Conservation (phyloP, 2,329 filamentous ascomycete species). For the Coniochaeta sp. region DNA sequence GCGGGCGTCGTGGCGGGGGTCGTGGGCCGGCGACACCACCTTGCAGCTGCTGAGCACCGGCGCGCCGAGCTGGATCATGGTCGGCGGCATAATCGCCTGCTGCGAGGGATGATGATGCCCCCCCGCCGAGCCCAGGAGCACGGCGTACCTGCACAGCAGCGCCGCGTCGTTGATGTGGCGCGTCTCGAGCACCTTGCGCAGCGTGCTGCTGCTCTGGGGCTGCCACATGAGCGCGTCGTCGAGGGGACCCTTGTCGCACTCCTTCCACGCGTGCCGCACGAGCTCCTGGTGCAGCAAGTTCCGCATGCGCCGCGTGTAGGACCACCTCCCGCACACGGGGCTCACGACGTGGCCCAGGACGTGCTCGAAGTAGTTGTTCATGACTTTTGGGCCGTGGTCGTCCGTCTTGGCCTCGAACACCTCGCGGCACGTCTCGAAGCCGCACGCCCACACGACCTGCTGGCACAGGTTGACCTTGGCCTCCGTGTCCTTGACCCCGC, state of each 20-base stretch:
- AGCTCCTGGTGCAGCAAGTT: slow-evolving; percentile 34
- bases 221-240: slow-evolving; percentile 28
- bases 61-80: neutral
- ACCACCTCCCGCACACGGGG: slow-evolving; percentile 31
- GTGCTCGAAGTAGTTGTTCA: slow-evolving; percentile 38
- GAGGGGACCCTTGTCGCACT: slow-evolving; percentile 23
- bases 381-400: slow-evolving; percentile 27
- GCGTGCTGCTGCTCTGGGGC: slow-evolving; percentile 30
- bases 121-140: neutral
- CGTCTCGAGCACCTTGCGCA: slow-evolving; percentile 37
- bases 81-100: too few relatives aligned
- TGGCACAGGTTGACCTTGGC: slow-evolving; percentile 35
- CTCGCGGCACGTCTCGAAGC: slow-evolving; percentile 35
- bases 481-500: slow-evolving; percentile 31
- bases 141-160: slow-evolving; percentile 3
- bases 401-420: slow-evolving; percentile 35
- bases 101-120: neutral
- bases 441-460: slow-evolving; percentile 41
- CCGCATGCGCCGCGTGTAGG: slow-evolving; percentile 34
- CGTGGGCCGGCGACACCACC: neutral
- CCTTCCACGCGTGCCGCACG: slow-evolving; percentile 28
- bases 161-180: slow-evolving; percentile 31
- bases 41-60: neutral
- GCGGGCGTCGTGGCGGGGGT: neutral
- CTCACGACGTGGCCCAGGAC: slow-evolving; percentile 41